Base-by-base conservation (phyloP, 148 eudicot genomes). In the Heliamphora exappendiculata region DNA sequence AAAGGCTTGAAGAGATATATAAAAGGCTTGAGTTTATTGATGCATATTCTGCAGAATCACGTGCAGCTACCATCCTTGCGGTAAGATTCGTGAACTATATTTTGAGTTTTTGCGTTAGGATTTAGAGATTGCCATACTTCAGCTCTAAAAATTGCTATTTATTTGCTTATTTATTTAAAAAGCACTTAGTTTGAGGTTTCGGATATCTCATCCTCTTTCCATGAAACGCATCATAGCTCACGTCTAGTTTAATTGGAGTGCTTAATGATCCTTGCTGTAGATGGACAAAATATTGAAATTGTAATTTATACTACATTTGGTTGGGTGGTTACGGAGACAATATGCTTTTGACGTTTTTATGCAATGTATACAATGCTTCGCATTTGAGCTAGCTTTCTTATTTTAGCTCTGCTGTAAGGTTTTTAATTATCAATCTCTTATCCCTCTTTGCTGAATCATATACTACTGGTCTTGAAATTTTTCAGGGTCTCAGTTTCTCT, bases 401-500 rank as follows among this genome's bases (percentile, higher is more conserved):
- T 77, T 77, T 44, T n/a, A 14, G 28, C n/a, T n/a, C 6, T 59
- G 14, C 29, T 65, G 39, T 34, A 22, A n/a, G 63, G 13, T 24
- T 31, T 60, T 47, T 44, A 26, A 42, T 42, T 36, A 7, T 28
- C 73, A 28, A 37, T 58, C 53, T 39, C 42, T 33, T 53, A n/a
- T 22, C 3, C 36, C 31, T 24, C 54, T 24, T 29, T 54, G 4
- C 37, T 62, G 41, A 75, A 11, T 74, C 33, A 62, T 26, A 31
- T 76, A 53, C 67, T 33, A 2, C 65, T 58, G 14, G 39, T 36
- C 39, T 76, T 50, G 33, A 68, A 72, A 55, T 34, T 57, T 73
- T 84, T 71, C 84, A 96, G 99, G 99, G 99, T 89, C 95, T 93
- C 59, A 96, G 99, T 83, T 96, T 96, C 88, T 66, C 99, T 57